Percentiles rank a stretch among this genome's conserved stretches.
phyloP scores from a whole-genome alignment of 2,329 filamentous ascomycete species.

The Penicillium polonicum region DNA sequence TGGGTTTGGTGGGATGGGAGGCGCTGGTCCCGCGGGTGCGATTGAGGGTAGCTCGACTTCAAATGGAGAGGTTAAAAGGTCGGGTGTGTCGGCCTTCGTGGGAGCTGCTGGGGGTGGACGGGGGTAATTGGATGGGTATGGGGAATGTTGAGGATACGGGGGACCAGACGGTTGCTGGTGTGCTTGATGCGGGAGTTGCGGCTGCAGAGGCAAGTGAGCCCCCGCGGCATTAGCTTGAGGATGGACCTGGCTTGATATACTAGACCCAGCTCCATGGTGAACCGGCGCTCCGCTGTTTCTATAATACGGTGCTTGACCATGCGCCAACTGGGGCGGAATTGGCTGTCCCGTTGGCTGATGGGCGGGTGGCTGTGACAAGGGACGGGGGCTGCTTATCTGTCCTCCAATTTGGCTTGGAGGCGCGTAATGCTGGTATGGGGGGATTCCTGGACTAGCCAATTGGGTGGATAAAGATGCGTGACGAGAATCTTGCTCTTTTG shows the following conservation, averaged over 20 bases:
- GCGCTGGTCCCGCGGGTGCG: constrained; percentile 55
- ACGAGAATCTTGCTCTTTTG: constrained; percentile 29
- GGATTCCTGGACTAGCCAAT: constrained; percentile 9
- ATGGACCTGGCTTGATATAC: background rate
- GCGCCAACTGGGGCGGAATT: constrained; percentile 2
- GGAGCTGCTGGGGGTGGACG: constrained; percentile 28
- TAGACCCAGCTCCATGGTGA: background rate
- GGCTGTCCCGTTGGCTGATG: constrained; percentile 7
- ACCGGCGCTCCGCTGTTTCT: background rate
- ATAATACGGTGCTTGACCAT: constrained; percentile 5
- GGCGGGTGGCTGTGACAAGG: background rate
- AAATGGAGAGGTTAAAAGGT: constrained; percentile 64
- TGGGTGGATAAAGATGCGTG: constrained; percentile 15
- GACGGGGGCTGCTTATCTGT: constrained; percentile 1
- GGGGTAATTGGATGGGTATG: constrained; percentile 24
- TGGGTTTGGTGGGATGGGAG: constrained; percentile 90
- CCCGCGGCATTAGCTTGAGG: constrained; percentile 5
- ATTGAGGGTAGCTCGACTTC: constrained; percentile 57
- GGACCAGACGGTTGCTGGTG: constrained; percentile 25
- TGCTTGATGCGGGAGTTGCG: constrained; percentile 24
- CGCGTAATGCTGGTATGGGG: constrained; percentile 25
- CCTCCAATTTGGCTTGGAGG: constrained; percentile 2
- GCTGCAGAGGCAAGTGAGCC: constrained; percentile 18
- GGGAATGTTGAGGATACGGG: constrained; percentile 35
- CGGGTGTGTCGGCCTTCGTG: constrained; percentile 42